These are phyloP conservation scores for Ogataea henricii DNA, from an alignment of 805 yeast genomes.

Conservation along the genomic window DNA sequence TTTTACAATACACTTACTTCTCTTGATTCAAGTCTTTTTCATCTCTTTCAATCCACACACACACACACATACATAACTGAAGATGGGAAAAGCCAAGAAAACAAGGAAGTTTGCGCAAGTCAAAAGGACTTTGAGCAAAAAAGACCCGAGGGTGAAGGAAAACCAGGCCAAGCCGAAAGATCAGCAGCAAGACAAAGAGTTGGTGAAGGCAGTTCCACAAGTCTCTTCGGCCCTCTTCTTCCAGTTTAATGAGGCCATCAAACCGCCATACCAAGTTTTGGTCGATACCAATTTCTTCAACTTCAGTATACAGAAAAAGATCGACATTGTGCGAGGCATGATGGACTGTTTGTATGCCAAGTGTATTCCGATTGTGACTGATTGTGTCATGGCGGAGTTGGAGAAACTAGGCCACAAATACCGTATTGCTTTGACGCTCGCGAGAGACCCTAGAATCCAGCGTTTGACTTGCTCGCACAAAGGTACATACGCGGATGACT, in stretches of 20 bases:
- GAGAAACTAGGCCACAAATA: conserved; percentile 95
- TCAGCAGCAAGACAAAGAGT: conserved; percentile 69
- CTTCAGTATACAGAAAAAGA: conserved; percentile 93
- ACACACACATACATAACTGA: background rate
- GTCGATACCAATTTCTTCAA: conserved; percentile 97
- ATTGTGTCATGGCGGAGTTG: conserved; percentile 97
- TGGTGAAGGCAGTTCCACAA: conserved; percentile 79
- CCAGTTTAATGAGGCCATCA: conserved; percentile 89
- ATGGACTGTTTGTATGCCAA: conserved; percentile 95
- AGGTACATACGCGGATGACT: conserved; percentile 98
- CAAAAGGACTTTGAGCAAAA: conserved; percentile 75
- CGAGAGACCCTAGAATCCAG: conserved; percentile 89
- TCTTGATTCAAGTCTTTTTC: background rate
- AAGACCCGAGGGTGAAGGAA: conserved; percentile 62
- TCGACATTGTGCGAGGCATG: conserved; percentile 93
- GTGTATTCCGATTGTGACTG: conserved; percentile 93
- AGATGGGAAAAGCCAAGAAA: conserved; percentile 95
- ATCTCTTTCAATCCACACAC: background rate
- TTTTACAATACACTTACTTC: background rate
- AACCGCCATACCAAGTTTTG: conserved; percentile 96
- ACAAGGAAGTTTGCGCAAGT: conserved; percentile 95
- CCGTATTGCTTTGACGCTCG: conserved; percentile 88
- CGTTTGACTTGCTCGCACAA: conserved; percentile 87
- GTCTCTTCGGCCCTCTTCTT: conserved; percentile 94
- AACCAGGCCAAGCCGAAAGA: conserved; percentile 43